Conservation (phyloP, 257 asterid species). For the Solanum chaucha region DNA sequence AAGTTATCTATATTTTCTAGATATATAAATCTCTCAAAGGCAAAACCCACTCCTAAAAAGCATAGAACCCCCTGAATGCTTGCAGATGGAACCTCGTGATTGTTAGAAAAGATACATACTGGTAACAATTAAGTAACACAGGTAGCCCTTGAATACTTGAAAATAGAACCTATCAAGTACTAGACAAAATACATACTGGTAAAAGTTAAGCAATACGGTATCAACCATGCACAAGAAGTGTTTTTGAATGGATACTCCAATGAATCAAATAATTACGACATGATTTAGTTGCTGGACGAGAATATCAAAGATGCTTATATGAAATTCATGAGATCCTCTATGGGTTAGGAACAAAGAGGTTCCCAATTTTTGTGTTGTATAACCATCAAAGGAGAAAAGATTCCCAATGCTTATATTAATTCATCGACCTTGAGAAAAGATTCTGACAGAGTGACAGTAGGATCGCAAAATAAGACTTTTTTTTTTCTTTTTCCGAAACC, state of each 20-base stretch:
- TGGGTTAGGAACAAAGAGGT: neutral
- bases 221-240: neutral
- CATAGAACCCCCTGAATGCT: neutral
- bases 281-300: neutral
- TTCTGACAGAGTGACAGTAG: neutral
- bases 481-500: neutral
- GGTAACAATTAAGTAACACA: neutral
- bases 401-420: neutral
- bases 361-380: neutral
- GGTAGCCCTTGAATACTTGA: neutral
- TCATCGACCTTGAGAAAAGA: neutral
- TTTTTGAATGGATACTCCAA: neutral
- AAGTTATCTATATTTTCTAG: neutral
- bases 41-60: neutral
- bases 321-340: neutral
- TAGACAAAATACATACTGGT: neutral
- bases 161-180: neutral
- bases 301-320: neutral
- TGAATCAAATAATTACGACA: neutral
- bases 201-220: neutral
- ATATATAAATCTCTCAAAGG: neutral
- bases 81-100: neutral
- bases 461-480: neutral
- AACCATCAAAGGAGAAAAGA: neutral
- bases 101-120: neutral